Evolutionary conservation across 2,329 filamentous ascomycete genomes (phyloP), one percentile per base, ranked within the genome.

Genomic region (Berkeleyomyces rouxiae): DNA sequence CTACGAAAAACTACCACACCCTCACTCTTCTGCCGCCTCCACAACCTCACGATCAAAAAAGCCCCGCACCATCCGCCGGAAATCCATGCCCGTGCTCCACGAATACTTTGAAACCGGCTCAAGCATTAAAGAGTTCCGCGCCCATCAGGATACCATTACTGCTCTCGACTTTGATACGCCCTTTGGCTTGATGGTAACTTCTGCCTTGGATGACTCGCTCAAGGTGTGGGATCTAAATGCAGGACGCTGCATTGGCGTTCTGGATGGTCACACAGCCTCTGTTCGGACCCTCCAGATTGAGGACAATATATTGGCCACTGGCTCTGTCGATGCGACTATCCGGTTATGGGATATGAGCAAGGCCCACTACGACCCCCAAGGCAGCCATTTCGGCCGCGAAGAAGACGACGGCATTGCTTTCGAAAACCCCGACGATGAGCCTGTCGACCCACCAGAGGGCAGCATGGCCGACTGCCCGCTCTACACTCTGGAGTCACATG

Each of bases 151-250:
- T 71, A 82, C 81, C 64, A 87, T 99, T 66, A 95, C 91, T 0
- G 87, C 92, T 6, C 73, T 99, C 65, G 93, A 97, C 74, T 99
- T 99, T 72, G 93, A 99, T 71, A 87, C 87, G n/a, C 93, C 93
- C 0, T 97, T 97, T 72, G 93, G 93, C 13, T 95, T 90, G 23
- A 84, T 97, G 82, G 90, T 97, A 4, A 92, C 90, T 6, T 87
- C 93, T 7, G 88, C 91, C 7, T 77, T 96, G 69, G 93, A 99
- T 71, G 93, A 99, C 72, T 91, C 90, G 0, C 87, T 99, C 51
- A 83, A 88, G 66, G 93, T 99, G 23, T 99, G 93, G 93, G 93
- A 99, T 73, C 77, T 99, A 67, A 96, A 93, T 70, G 87, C 89
- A 2, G 93, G 93, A 44, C 83, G 91, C 42, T 97, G 92, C 73